A percentile compares a stretch with the other conserved stretches of the same genome.
Conservation (phyloP, 352 stramenopile genomes). For the Pythium phragmitis region DNA sequence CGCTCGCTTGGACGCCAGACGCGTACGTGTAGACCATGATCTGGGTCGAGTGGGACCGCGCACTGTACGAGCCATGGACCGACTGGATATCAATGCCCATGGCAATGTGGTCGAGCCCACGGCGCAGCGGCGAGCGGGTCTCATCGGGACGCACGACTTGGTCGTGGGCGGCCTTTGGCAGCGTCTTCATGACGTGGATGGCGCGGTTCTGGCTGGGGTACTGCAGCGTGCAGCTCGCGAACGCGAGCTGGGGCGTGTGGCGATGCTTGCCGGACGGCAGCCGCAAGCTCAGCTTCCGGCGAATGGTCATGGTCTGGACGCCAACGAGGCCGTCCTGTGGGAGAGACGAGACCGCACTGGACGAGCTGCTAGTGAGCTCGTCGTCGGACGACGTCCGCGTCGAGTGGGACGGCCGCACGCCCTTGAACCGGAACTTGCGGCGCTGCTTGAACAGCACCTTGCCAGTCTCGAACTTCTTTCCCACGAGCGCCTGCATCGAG, state of each 20-base stretch:
- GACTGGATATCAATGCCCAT: constrained; percentile 62
- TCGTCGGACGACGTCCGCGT: constrained; percentile 6
- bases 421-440: constrained; percentile 26
- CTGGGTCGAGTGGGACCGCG: constrained; percentile 39
- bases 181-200: constrained; percentile 62
- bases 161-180: constrained; percentile 54
- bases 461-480: constrained; percentile 48
- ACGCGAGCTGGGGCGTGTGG: constrained; percentile 49
- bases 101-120: constrained; percentile 53
- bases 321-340: constrained; percentile 15
- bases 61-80: constrained; percentile 27
- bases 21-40: constrained; percentile 67
- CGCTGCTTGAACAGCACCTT: constrained; percentile 49
- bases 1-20: constrained; percentile 32
- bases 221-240: constrained; percentile 47
- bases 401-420: neutral
- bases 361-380: no score
- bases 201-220: constrained; percentile 43
- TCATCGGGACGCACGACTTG: constrained; percentile 49
- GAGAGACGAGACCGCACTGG: constrained; percentile 2
- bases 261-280: constrained; percentile 24
- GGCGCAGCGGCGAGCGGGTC: constrained; percentile 42
- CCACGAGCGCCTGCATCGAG: constrained; percentile 47
- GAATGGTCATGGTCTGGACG: constrained; percentile 22
- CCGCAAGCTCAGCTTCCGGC: constrained; percentile 21